Evolutionary conservation across 768 basidiomycete species (phyloP).

Genomic region (Boletus fagicola): DNA sequence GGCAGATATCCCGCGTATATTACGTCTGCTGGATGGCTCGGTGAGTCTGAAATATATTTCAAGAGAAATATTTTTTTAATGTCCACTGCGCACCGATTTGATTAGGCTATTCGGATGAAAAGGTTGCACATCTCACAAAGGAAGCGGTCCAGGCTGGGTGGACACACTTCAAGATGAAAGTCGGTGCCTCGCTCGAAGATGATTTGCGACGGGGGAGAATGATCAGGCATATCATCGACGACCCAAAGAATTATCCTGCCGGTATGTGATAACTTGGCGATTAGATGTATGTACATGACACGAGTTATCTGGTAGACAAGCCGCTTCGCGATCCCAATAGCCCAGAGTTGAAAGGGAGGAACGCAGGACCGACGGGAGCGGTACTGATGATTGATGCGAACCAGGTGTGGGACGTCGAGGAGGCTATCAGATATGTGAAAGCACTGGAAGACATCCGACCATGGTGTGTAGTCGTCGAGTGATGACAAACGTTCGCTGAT

Average conservation of each 20-base stretch:
- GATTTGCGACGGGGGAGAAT: slow-evolving; percentile 83
- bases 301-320: slow-evolving; percentile 28
- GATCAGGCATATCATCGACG: slow-evolving; percentile 90
- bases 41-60: slow-evolving; percentile 39
- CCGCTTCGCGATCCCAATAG: slow-evolving; percentile 48
- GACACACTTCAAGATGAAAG: slow-evolving; percentile 99
- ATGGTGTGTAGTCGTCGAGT: slow-evolving; percentile 3
- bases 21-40: slow-evolving; percentile 88
- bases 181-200: slow-evolving; percentile 75
- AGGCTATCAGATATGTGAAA: slow-evolving; percentile 86
- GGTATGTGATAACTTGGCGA: slow-evolving; percentile 31
- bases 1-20: slow-evolving; percentile 86
- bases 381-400: slow-evolving; percentile 97
- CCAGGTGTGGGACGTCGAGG: slow-evolving; percentile 89
- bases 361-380: slow-evolving; percentile 87
- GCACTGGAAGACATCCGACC: slow-evolving; percentile 65
- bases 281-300: not conserved
- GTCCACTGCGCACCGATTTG: not conserved
- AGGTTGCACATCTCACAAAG: slow-evolving; percentile 76
- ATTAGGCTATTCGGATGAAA: slow-evolving; percentile 83
- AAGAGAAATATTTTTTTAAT: no score
- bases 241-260: slow-evolving; percentile 70
- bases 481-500: not conserved
- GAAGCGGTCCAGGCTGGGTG: slow-evolving; percentile 85
- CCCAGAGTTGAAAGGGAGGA: slow-evolving; percentile 71